Base-by-base conservation (phyloP, 2,329 filamentous ascomycete genomes). In the Plectosphaerella sp. region DNA sequence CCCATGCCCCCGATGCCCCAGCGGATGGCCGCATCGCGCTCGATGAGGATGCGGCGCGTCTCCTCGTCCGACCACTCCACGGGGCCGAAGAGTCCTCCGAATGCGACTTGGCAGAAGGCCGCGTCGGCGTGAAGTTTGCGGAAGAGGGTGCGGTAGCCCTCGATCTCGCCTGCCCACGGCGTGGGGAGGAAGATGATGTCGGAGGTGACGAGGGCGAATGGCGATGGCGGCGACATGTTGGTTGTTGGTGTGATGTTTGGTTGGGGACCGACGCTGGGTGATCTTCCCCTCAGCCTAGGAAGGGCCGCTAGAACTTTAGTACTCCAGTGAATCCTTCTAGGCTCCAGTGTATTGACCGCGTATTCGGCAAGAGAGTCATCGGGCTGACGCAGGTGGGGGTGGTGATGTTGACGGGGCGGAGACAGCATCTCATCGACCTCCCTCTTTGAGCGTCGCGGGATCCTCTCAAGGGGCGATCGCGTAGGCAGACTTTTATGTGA, bases 121-220 rank as follows among this genome's bases (percentile, higher is more conserved):
- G 36, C 37, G 47, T 59, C 46, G 14, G 48, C 52, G 35, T 59
- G 55, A 5, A 59, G 52, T 15, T 22, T 49, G 11, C 50, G 49
- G 45, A 53, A 59, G 3, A 59, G 48, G 15, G 35, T 41, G 33
- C 53, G 49, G 37, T 57, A 60, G 16, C 50, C 24, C 3, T 37
- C 37, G 16, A 54, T 24, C 12, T 49, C 25, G 18, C 46, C 52
- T 8, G 57, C 53, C 15, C 35, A 43, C 2, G 58, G 58, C 6
- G 57, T 57, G 8, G 58, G 58, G 20, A 60, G 24, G 41, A 60
- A 48, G 8, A 60, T 48, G 7, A 60, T 47, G 46, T 37, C 51
- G 39, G 20, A 48, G 48, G 41, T 49, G 15, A 55, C 18, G 28
- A 55, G 54, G 35, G 46, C 48, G 43, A 53, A 53, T 7, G 53